Evolutionary conservation across 441 rosid genomes (phyloP).

Genomic region (Capsella rubella): DNA sequence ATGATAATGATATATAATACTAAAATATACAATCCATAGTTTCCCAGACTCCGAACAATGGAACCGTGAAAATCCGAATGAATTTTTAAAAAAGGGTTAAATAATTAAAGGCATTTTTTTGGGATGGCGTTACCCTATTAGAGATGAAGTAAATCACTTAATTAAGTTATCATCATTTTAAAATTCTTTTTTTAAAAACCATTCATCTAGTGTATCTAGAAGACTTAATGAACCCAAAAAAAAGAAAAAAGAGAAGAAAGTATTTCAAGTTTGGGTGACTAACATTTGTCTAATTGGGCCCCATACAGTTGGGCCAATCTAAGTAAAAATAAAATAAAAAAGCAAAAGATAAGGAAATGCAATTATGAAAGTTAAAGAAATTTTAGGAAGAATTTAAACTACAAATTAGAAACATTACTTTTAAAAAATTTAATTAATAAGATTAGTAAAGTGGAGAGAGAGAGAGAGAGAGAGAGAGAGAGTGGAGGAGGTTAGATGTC

Average conservation of each 20-base stretch:
- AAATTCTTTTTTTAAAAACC: too few species aligned
- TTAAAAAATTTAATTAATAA: conserved; percentile 3
- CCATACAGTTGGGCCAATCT: conserved; percentile 38
- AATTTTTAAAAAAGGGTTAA: too few species aligned
- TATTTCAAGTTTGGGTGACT: background rate
- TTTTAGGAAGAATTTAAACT: background rate
- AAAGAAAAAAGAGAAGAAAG: background rate
- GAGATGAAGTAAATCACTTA: background rate
- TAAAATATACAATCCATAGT: too few species aligned
- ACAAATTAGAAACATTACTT: too few species aligned
- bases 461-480: conserved; percentile 14
- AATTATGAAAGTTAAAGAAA: conserved; percentile 33
- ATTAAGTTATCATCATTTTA: too few species aligned
- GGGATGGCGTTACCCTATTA: too few species aligned
- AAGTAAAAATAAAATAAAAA: conserved; percentile 9
- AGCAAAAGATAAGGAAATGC: conserved; percentile 25
- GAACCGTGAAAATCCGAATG: too few species aligned
- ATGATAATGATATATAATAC: too few species aligned
- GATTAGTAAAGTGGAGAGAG: conserved; percentile 8
- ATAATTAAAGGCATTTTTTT: too few species aligned
- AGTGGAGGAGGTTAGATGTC: conserved; percentile 53
- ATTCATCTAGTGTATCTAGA: background rate
- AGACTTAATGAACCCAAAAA: background rate
- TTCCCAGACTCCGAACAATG: too few species aligned
- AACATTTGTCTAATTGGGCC: conserved; percentile 21